Conservation (phyloP, 2,329 filamentous ascomycete genomes). For the Pyricularia pennisetigena region DNA sequence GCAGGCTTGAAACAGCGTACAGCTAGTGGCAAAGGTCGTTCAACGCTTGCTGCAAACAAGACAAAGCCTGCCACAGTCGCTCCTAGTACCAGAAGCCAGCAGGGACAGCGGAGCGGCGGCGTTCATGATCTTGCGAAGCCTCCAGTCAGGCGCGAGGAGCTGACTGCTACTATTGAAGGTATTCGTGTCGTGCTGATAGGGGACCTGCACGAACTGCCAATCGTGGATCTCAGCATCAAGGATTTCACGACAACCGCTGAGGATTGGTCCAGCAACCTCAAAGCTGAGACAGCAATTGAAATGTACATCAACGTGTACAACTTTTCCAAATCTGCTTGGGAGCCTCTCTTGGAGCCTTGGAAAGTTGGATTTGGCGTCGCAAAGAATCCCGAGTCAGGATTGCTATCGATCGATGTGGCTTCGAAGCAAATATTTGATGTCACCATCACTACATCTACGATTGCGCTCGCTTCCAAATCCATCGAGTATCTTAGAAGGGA, state of each 20-base stretch:
- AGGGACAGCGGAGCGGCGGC: conserved; percentile 5
- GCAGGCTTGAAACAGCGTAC: conserved; percentile 43
- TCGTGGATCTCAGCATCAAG: conserved; percentile 89
- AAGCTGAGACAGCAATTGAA: conserved; percentile 81
- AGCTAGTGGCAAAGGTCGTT: conserved; percentile 44
- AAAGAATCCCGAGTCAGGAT: conserved; percentile 63
- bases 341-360: conserved; percentile 94
- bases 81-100: conserved; percentile 9
- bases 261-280: conserved; percentile 85
- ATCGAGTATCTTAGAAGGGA: conserved; percentile 81
- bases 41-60: conserved; percentile 34
- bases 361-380: conserved; percentile 84
- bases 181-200: conserved; percentile 90
- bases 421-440: conserved; percentile 89
- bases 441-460: conserved; percentile 85
- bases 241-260: conserved; percentile 75
- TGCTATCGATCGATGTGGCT: conserved; percentile 72
- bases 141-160: conserved; percentile 52
- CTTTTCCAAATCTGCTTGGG: conserved; percentile 98
- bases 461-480: conserved; percentile 87
- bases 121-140: conserved; percentile 20
- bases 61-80: conserved; percentile 23
- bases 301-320: conserved; percentile 97
- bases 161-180: conserved; percentile 79
- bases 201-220: conserved; percentile 88